Conservation (phyloP, 2,329 filamentous ascomycete genomes). For the Pseudogymnoascus sp. region DNA sequence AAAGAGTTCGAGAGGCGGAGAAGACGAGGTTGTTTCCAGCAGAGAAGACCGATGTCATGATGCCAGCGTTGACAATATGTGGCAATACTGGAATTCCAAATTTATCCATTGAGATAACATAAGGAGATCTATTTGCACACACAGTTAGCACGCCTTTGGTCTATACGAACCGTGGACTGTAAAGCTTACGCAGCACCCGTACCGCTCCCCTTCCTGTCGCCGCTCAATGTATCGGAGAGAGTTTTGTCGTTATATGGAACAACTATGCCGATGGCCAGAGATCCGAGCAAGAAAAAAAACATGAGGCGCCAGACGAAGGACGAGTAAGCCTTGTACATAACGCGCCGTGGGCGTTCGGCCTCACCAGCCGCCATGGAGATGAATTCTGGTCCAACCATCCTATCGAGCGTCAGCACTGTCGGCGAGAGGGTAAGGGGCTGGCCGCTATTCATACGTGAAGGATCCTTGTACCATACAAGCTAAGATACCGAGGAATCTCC, state of each 20-base stretch:
- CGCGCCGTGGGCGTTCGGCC: conserved; percentile 53
- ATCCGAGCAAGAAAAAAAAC: conserved; percentile 63
- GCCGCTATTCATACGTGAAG: conserved; percentile 47
- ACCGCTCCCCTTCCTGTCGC: conserved; percentile 26
- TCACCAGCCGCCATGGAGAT: conserved; percentile 64
- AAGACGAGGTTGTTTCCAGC: conserved; percentile 57
- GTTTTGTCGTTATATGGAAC: conserved; percentile 57
- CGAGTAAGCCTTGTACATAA: conserved; percentile 64
- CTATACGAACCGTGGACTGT: background rate
- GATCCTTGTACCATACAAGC: conserved; percentile 73
- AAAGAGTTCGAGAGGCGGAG: conserved; percentile 61
- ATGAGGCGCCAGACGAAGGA: conserved; percentile 67
- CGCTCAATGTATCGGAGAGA: conserved; percentile 45
- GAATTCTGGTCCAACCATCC: conserved; percentile 59
- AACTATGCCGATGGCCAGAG: conserved; percentile 58
- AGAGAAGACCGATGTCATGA: conserved; percentile 60
- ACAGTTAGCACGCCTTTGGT: conserved; percentile 8
- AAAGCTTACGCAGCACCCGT: background rate
- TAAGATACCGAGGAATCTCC: conserved; percentile 59
- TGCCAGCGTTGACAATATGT: conserved; percentile 61
- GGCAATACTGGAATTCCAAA: conserved; percentile 59
- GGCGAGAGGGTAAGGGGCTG: conserved; percentile 59
- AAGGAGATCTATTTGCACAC: conserved; percentile 33
- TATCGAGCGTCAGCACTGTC: conserved; percentile 58
- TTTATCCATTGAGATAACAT: conserved; percentile 55